These are phyloP conservation scores for Blastomyces percursus DNA, from an alignment of 2,329 filamentous ascomycete genomes.

Conservation along the genomic window DNA sequence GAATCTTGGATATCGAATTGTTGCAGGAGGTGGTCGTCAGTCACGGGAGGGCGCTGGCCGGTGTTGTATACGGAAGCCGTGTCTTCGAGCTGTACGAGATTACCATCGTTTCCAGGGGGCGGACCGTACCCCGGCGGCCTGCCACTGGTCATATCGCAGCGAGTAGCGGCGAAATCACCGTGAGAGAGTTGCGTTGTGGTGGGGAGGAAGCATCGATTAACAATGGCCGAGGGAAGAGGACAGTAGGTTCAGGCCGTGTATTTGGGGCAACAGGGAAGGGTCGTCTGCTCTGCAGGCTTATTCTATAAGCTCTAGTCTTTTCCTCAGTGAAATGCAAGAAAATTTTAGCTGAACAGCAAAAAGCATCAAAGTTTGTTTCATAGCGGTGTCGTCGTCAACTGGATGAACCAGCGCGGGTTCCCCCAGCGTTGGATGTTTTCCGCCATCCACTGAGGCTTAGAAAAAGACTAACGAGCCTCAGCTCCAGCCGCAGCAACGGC, in stretches of 20 bases:
- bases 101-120: constrained; percentile 34
- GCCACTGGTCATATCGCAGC: constrained; percentile 38
- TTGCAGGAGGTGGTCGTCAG: constrained; percentile 69
- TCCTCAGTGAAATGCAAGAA: neutral
- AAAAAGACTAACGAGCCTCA: neutral
- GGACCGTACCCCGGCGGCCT: constrained; percentile 44
- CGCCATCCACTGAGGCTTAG: constrained; percentile 3
- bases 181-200: constrained; percentile 14
- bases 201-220: constrained; percentile 31
- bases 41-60: constrained; percentile 65
- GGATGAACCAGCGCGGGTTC: neutral
- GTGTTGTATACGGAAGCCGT: constrained; percentile 50
- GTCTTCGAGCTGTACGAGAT: constrained; percentile 34
- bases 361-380: neutral
- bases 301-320: neutral
- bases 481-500: neutral
- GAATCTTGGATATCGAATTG: constrained; percentile 60
- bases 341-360: neutral
- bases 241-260: neutral
- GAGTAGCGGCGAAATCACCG: constrained; percentile 17
- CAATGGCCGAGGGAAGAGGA: neutral
- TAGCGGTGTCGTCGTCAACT: neutral
- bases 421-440: neutral
- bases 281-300: neutral
- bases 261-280: neutral